A percentile compares a stretch with the other conserved stretches of the same genome.
phyloP scores from a whole-genome alignment of 179 eudicot genomes.

The Corrigiola litoralis region DNA sequence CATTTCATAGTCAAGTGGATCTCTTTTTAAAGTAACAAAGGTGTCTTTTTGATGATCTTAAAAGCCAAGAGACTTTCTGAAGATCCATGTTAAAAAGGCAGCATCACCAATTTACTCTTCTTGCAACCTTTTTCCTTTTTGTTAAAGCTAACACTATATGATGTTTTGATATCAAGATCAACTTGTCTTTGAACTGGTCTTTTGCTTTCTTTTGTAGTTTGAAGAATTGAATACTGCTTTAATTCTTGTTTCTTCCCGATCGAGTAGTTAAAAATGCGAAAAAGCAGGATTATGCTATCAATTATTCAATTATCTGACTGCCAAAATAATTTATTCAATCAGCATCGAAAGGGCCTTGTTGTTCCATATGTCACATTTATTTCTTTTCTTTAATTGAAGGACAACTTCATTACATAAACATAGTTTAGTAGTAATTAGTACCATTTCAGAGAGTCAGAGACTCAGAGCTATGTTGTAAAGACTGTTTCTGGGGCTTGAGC shows the following conservation, averaged over 20 bases:
- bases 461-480: too few relatives aligned
- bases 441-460: too few relatives aligned
- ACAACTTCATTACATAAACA: too few relatives aligned
- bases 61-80: conserved; percentile 23
- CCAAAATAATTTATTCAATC: too few relatives aligned
- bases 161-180: not conserved
- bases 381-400: not conserved
- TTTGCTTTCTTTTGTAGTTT: conserved; percentile 1
- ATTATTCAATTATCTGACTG: not conserved
- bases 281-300: not conserved
- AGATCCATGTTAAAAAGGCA: not conserved
- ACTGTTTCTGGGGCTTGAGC: too few relatives aligned
- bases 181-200: not conserved
- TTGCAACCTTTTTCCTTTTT: not conserved
- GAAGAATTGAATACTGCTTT: not conserved
- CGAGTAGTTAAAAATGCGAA: not conserved
- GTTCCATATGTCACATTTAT: conserved; percentile 8
- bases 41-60: conserved; percentile 1
- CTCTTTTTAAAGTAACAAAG: not conserved
- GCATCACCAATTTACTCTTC: not conserved
- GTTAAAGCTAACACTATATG: too few relatives aligned
- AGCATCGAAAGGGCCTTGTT: not conserved
- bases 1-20: not conserved
- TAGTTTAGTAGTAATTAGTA: too few relatives aligned
- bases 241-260: not conserved